Conservation (phyloP, 163 green algal genomes). For the Prototheca wickerhamii region DNA sequence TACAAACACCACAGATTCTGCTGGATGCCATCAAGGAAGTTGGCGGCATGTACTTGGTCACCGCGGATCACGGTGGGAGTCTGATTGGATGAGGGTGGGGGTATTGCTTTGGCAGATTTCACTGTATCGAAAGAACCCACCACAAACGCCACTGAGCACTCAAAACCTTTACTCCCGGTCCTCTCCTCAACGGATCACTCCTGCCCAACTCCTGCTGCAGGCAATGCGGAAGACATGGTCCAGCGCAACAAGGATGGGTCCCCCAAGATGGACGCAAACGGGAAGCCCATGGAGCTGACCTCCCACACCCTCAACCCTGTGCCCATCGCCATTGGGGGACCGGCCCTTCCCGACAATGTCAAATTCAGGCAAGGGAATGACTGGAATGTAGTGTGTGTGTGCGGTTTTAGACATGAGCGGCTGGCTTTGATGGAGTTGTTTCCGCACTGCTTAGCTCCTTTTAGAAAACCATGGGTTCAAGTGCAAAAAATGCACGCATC, state of each 20-base stretch:
- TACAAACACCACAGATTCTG: no score
- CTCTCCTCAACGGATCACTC: no score
- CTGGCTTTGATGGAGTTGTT: no score
- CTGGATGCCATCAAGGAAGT: conserved; percentile 52
- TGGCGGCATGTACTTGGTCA: conserved; percentile 72
- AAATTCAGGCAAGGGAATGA: conserved; percentile 28
- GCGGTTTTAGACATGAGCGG: no score
- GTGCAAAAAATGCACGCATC: background rate
- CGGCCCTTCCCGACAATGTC: conserved; percentile 61
- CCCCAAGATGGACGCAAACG: conserved; percentile 43
- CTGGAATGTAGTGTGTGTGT: background rate
- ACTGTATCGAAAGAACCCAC: no score
- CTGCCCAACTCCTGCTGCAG: no score
- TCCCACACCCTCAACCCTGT: conserved; percentile 66
- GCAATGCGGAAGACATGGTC: conserved; percentile 96
- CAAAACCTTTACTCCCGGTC: no score
- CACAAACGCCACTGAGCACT: no score
- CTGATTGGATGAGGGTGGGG: background rate
- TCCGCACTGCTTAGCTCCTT: no score
- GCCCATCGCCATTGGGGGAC: conserved; percentile 76
- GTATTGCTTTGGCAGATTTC: no score
- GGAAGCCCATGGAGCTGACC: conserved; percentile 72
- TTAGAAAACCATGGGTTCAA: no score
- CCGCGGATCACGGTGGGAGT: conserved; percentile 68
- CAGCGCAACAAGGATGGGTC: conserved; percentile 38